A percentile compares a stretch with the other conserved stretches of the same genome.
phyloP scores from a whole-genome alignment of 495 filamentous ascomycete genomes.

The Penicillium cosmopolitanum region DNA sequence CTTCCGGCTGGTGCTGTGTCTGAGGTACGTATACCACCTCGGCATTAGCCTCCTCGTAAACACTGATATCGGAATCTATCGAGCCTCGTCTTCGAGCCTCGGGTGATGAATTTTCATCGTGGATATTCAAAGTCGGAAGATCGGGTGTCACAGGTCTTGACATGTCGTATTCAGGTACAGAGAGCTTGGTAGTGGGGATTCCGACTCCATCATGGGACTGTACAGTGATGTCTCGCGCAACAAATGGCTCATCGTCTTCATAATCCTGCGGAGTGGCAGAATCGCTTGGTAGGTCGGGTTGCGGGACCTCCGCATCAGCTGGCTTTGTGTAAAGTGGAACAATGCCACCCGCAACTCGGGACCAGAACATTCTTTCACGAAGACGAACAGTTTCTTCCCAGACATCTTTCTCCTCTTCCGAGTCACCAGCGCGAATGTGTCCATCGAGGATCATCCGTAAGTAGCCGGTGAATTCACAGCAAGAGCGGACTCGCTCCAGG shows the following conservation, averaged over 20 bases:
- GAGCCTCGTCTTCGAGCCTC: constrained; percentile 19
- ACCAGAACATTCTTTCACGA: constrained; percentile 96
- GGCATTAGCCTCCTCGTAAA: constrained; percentile 32
- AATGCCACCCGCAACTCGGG: constrained; percentile 84
- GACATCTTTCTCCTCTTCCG: constrained; percentile 76
- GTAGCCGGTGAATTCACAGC: constrained; percentile 91
- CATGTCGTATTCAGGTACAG: constrained; percentile 8
- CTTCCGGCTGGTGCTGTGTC: not conserved
- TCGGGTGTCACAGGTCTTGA: constrained; percentile 19
- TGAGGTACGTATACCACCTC: constrained; percentile 8
- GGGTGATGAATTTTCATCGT: constrained; percentile 12
- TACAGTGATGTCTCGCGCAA: not conserved
- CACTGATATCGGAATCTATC: constrained; percentile 26
- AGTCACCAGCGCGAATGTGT: constrained; percentile 74
- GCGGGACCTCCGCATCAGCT: constrained; percentile 6
- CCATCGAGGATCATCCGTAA: constrained; percentile 88
- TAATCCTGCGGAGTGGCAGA: not conserved
- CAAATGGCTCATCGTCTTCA: not conserved
- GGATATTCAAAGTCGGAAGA: constrained; percentile 2
- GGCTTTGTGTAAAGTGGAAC: constrained; percentile 60
- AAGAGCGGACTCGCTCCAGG: constrained; percentile 77
- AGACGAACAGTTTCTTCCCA: constrained; percentile 93
- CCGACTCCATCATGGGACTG: not conserved
- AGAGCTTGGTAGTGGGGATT: constrained; percentile 4
- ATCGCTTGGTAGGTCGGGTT: constrained; percentile 3